Base-by-base conservation (phyloP, 139 green algal genomes). In the Haematococcus lacustris region DNA sequence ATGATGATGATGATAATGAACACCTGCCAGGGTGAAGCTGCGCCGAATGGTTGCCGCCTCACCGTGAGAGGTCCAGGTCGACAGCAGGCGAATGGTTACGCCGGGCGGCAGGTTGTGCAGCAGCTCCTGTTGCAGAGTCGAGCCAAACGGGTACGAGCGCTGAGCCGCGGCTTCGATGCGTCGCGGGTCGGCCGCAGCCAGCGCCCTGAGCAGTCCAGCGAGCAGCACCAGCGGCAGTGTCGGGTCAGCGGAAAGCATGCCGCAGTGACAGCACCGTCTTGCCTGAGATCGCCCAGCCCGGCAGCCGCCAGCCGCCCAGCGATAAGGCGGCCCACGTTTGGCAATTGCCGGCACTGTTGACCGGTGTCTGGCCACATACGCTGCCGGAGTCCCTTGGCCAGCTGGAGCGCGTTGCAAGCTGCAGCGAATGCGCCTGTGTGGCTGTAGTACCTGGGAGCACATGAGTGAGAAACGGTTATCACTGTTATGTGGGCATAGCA, bases 301-400 rank as follows among this genome's bases (percentile, higher is more conserved):
- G 82, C 78, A 7, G 66, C 78, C 1, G 76, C 73, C 51, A 96
- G 74, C 32, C 83, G 71, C 37, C 80, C n/a, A 2, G 74, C 79
- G 33, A 86, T 70, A 17, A 86, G 76, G 7, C 51, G 71, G 5
- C 85, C 85, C 7, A 91, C 83, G 47, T 81, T 74, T 3, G 75
- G 79, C 33, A 91, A 69, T 76, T 93, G 82, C 28, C 85, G 73
- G 21, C 50, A 76, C 59, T 73, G 67, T 71, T 78, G 64, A 38
- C 41, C 7, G 3, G 69, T 81, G 77, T 81, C 80, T 0, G 82
- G 76, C 89, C 88, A 93, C 79, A 91, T 82, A 21, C 86, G 74
- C 60, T 78, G 61, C 26, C 71, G 61, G 30, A 87, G 73, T 37
- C 47, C 66, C 61, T 83, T 83, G 40, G 34, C 4, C 38, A 87